Conservation (phyloP, 495 filamentous ascomycete species). For the Hyaloscypha bicolor region DNA sequence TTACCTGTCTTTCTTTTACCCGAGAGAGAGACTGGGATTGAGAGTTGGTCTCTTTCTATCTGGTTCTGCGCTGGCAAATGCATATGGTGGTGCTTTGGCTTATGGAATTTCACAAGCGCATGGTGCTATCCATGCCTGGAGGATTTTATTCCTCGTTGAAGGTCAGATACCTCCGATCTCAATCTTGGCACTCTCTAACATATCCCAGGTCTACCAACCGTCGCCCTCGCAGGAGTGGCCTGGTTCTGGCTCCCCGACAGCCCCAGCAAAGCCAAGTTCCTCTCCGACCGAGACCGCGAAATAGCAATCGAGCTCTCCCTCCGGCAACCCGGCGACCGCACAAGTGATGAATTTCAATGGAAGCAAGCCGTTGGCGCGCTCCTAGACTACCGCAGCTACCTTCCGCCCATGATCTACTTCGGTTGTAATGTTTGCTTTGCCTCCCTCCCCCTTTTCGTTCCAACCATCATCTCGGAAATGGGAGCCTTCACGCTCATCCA, state of each 20-base stretch:
- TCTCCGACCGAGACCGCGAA: conserved; percentile 69
- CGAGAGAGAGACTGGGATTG: conserved; percentile 72
- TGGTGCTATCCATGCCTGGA: conserved; percentile 69
- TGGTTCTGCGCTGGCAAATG: conserved; percentile 76
- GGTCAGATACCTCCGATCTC: conserved; percentile 30
- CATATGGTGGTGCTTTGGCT: conserved; percentile 76
- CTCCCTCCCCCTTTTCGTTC: conserved; percentile 80
- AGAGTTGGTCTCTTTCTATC: conserved; percentile 76
- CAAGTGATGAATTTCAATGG: conserved; percentile 11
- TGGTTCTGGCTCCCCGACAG: conserved; percentile 73
- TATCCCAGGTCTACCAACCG: conserved; percentile 60
- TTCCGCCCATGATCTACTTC: conserved; percentile 44
- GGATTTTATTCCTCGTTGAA: conserved; percentile 80
- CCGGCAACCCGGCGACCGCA: conserved; percentile 45
- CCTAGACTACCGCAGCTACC: conserved; percentile 7
- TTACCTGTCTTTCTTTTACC: conserved; percentile 81
- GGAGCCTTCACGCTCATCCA: conserved; percentile 66
- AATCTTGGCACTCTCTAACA: neutral
- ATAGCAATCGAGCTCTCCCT: conserved; percentile 64
- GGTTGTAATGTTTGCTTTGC: conserved; percentile 67
- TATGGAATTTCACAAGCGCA: conserved; percentile 77
- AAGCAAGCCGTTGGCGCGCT: conserved; percentile 22
- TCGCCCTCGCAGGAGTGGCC: conserved; percentile 62
- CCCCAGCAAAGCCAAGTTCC: conserved; percentile 67
- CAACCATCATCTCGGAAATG: conserved; percentile 75